phyloP scores from a whole-genome alignment of 2,329 filamentous ascomycete genomes.

The Ophiostoma sp. region DNA sequence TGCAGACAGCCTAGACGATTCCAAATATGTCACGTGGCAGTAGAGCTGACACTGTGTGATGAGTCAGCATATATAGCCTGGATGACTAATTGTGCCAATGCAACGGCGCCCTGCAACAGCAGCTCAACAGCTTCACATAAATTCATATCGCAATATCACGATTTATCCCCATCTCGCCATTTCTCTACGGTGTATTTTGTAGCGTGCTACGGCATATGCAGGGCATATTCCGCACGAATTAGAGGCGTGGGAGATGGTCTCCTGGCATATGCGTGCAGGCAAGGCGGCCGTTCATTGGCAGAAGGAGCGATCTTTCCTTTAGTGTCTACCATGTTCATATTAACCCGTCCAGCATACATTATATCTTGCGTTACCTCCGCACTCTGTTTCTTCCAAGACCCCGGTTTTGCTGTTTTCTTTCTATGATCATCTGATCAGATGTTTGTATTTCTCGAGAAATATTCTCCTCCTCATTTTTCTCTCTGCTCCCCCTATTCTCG shows the following conservation, averaged over 20 bases:
- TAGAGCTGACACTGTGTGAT: background rate
- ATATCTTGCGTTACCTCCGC: background rate
- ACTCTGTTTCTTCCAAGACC: background rate
- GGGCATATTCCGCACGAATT: slow-evolving; percentile 1
- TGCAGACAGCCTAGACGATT: slow-evolving; percentile 3
- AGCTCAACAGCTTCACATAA: background rate
- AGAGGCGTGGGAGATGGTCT: background rate
- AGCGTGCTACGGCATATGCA: slow-evolving; percentile 12
- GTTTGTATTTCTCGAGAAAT: background rate
- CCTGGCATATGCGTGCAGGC: slow-evolving; percentile 14
- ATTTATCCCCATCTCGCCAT: background rate
- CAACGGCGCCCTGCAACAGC: too few relatives aligned
- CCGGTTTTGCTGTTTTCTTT: background rate
- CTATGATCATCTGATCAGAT: background rate
- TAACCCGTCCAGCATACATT: background rate
- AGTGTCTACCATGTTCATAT: background rate
- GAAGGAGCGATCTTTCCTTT: background rate
- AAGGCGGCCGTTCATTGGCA: slow-evolving; percentile 16
- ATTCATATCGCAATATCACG: background rate
- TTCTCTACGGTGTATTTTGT: background rate
- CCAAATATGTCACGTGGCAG: slow-evolving; percentile 10
- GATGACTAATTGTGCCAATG: background rate
- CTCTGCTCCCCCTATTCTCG: background rate
- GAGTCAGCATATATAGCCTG: background rate
- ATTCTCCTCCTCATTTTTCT: background rate